Evolutionary conservation across 2,329 filamentous ascomycete genomes (phyloP).

Genomic region (Neonectria punicea): DNA sequence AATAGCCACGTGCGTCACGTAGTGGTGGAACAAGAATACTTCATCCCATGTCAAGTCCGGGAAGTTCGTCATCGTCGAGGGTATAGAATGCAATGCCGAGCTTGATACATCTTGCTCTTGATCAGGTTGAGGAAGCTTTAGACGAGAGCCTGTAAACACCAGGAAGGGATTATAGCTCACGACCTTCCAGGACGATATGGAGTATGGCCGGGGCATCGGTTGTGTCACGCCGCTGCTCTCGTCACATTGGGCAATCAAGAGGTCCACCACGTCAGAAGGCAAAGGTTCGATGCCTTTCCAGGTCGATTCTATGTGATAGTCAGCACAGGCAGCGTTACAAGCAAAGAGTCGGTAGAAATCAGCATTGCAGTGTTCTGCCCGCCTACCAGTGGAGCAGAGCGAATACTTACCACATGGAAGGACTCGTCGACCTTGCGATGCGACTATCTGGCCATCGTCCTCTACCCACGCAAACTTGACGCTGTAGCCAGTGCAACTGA

Average conservation of each 20-base stretch:
- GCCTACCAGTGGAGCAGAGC: not conserved
- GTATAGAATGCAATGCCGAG: not conserved
- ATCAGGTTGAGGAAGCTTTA: not conserved
- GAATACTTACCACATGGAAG: slow-evolving; percentile 10
- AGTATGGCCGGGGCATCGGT: not conserved
- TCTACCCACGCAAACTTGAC: slow-evolving; percentile 4
- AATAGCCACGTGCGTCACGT: slow-evolving; percentile 7
- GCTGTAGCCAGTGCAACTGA: slow-evolving; percentile 6
- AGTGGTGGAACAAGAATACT: slow-evolving; percentile 10
- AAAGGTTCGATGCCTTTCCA: slow-evolving; percentile 8
- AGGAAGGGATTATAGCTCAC: not conserved
- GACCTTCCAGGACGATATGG: not conserved
- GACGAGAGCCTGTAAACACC: not conserved
- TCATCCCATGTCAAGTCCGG: not conserved
- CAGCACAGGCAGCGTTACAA: not conserved
- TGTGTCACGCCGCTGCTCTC: not conserved
- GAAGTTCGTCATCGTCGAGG: not conserved
- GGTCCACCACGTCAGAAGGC: slow-evolving; percentile 9
- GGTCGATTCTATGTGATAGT: not conserved
- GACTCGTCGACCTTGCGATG: slow-evolving; percentile 10
- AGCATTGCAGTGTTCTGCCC: not conserved
- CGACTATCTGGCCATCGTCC: not conserved
- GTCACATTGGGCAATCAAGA: slow-evolving; percentile 7
- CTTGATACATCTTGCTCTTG: not conserved
- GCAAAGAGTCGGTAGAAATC: not conserved